A percentile compares a stretch with the other conserved stretches of the same genome.
Conservation (phyloP, 2,329 filamentous ascomycete genomes). For the Botryotinia narcissicola region DNA sequence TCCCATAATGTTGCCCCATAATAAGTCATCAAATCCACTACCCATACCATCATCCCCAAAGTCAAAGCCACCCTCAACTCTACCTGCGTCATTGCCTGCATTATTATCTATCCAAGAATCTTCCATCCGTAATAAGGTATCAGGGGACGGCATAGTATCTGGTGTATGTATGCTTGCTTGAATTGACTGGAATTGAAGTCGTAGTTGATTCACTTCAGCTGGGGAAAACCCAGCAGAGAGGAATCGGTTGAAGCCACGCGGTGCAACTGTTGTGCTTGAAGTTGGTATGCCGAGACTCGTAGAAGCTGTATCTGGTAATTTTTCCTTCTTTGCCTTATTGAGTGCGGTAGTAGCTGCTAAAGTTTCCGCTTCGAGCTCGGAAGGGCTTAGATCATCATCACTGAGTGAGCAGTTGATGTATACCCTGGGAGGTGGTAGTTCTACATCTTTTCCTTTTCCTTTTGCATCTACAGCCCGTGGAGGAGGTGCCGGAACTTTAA, state of each 20-base stretch:
- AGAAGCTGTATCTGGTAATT: constrained; percentile 12
- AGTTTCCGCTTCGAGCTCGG: constrained; percentile 68
- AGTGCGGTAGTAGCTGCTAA: constrained; percentile 36
- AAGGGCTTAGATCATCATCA: constrained; percentile 64
- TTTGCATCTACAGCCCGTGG: constrained; percentile 42
- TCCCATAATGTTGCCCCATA: constrained; percentile 84
- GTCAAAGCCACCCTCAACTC: constrained; percentile 41
- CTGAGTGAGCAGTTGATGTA: constrained; percentile 95
- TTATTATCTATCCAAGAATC: constrained; percentile 87
- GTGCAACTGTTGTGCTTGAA: constrained; percentile 48
- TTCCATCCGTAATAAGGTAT: constrained; percentile 74
- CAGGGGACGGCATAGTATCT: constrained; percentile 81
- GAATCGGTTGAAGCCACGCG: constrained; percentile 85
- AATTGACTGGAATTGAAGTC: constrained; percentile 85
- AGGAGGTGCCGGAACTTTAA: constrained; percentile 61
- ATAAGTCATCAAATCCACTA: constrained; percentile 71
- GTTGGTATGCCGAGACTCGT: constrained; percentile 21
- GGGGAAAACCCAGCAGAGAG: constrained; percentile 77
- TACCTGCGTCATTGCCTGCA: constrained; percentile 41
- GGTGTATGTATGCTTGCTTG: constrained; percentile 80
- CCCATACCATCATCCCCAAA: constrained; percentile 41
- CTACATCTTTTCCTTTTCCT: constrained; percentile 64
- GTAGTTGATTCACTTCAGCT: constrained; percentile 78
- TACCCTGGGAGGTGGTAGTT: constrained; percentile 52
- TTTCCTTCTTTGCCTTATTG: constrained; percentile 26